A percentile compares a stretch with the other conserved stretches of the same genome.
These are phyloP conservation scores for Diaporthe citri DNA, from an alignment of 2,329 filamentous ascomycete genomes.

Conservation along the genomic window DNA sequence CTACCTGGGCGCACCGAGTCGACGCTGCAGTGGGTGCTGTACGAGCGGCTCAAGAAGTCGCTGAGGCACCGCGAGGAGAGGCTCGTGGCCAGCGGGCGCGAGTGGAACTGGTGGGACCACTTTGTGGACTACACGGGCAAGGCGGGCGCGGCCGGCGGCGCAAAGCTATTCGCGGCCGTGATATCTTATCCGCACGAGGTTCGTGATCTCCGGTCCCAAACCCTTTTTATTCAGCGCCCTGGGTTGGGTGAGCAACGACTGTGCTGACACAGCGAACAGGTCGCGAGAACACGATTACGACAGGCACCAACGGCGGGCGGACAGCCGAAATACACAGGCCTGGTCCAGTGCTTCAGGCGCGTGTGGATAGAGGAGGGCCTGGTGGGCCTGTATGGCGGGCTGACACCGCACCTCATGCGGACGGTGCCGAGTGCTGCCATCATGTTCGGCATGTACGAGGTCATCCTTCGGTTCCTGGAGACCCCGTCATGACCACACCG, in stretches of 20 bases:
- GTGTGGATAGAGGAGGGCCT: slow-evolving; percentile 92
- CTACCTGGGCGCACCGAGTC: slow-evolving; percentile 90
- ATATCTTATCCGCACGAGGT: slow-evolving; percentile 95
- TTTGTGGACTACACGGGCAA: slow-evolving; percentile 84
- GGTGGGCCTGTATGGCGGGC: slow-evolving; percentile 86
- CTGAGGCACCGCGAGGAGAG: slow-evolving; percentile 74
- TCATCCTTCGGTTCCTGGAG: slow-evolving; percentile 63
- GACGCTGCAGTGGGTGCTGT: slow-evolving; percentile 93
- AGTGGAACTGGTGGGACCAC: slow-evolving; percentile 78
- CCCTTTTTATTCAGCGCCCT: too few species aligned
- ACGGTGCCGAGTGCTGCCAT: slow-evolving; percentile 94
- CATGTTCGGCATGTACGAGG: slow-evolving; percentile 92
- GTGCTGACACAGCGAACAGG: slow-evolving; percentile 57
- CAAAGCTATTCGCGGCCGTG: slow-evolving; percentile 87
- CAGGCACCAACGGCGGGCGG: slow-evolving; percentile 83
- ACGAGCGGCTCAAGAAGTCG: slow-evolving; percentile 89
- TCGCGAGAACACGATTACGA: slow-evolving; percentile 85
- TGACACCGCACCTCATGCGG: slow-evolving; percentile 91
- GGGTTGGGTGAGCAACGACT: too few species aligned
- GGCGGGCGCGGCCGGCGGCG: slow-evolving; percentile 81
- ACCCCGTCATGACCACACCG: slow-evolving; percentile 41
- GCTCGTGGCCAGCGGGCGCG: slow-evolving; percentile 68
- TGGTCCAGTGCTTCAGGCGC: slow-evolving; percentile 88
- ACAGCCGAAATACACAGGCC: slow-evolving; percentile 85
- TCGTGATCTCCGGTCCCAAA: slow-evolving; percentile 48